phyloP scores from a whole-genome alignment of 1,139 yeast genomes.

The Yamadazyma sp. region DNA sequence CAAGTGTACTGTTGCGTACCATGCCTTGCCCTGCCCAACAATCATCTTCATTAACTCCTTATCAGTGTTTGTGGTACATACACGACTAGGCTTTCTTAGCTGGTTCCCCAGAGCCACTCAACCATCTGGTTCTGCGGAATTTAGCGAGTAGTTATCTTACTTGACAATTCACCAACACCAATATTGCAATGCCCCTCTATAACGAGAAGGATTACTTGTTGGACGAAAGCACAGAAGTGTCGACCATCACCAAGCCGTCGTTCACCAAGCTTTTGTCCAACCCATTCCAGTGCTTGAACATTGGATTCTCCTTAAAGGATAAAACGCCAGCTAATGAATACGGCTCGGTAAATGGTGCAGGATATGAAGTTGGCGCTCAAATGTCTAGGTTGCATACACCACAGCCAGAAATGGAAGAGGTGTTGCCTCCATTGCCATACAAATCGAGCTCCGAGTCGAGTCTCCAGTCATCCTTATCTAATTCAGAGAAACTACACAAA shows the following conservation, averaged over 20 bases:
- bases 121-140: background rate
- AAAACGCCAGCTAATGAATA: background rate
- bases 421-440: conserved; percentile 26
- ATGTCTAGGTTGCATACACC: background rate
- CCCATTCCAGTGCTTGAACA: conserved; percentile 25
- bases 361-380: background rate
- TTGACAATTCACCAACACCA: too few species aligned
- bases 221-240: conserved; percentile 15
- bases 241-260: conserved; percentile 23
- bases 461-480: conserved; percentile 9
- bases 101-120: background rate
- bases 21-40: too few species aligned
- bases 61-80: too few species aligned
- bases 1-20: too few species aligned
- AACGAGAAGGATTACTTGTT: conserved; percentile 28
- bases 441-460: conserved; percentile 7
- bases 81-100: too few species aligned
- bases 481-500: conserved; percentile 23
- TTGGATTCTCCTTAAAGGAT: conserved; percentile 11
- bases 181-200: conserved; percentile 1
- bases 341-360: background rate
- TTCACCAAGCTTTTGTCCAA: conserved; percentile 22
- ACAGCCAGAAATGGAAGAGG: conserved; percentile 22
- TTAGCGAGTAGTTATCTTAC: too few species aligned
- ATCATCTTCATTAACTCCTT: too few species aligned